A percentile compares a stretch with the other conserved stretches of the same genome.
Conservation (phyloP, 2,329 filamentous ascomycete genomes). For the Colletotrichum endophyticum region DNA sequence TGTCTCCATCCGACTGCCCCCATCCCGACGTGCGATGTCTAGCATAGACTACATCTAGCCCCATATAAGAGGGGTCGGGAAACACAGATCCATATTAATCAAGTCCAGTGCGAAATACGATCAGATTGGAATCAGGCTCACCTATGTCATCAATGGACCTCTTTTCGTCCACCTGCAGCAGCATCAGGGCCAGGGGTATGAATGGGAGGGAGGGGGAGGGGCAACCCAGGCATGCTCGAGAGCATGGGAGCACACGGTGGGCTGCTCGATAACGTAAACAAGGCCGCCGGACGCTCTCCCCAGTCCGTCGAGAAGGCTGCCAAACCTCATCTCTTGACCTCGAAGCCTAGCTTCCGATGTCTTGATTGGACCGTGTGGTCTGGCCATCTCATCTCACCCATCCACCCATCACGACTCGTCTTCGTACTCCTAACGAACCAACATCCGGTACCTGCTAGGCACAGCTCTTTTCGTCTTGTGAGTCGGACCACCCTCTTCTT, state of each 20-base stretch:
- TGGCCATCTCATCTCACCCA: slow-evolving; percentile 1
- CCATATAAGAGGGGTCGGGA: slow-evolving; percentile 13
- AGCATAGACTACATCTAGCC: background rate
- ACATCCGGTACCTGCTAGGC: background rate
- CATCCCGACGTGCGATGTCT: background rate
- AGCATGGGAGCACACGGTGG: slow-evolving; percentile 2
- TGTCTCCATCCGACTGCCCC: slow-evolving; percentile 6
- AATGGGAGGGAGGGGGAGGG: slow-evolving; percentile 10
- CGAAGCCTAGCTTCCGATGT: background rate
- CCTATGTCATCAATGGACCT: slow-evolving; percentile 14
- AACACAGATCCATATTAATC: slow-evolving; percentile 1
- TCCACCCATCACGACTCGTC: slow-evolving; percentile 3
- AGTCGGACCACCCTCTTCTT: background rate
- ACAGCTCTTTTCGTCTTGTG: background rate
- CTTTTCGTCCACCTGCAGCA: slow-evolving; percentile 15
- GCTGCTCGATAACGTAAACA: slow-evolving; percentile 14
- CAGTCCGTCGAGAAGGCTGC: slow-evolving; percentile 1
- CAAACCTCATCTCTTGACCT: background rate
- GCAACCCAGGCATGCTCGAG: background rate
- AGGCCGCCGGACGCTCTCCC: background rate
- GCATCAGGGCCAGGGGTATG: slow-evolving; percentile 5
- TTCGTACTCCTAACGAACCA: background rate
- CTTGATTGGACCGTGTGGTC: background rate
- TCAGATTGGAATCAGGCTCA: background rate
- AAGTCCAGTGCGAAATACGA: background rate